Evolutionary conservation across 1,284 basidiomycete species (phyloP), one percentile per base, ranked within the genome.

Genomic region (Tetrapyrgos nigripes): DNA sequence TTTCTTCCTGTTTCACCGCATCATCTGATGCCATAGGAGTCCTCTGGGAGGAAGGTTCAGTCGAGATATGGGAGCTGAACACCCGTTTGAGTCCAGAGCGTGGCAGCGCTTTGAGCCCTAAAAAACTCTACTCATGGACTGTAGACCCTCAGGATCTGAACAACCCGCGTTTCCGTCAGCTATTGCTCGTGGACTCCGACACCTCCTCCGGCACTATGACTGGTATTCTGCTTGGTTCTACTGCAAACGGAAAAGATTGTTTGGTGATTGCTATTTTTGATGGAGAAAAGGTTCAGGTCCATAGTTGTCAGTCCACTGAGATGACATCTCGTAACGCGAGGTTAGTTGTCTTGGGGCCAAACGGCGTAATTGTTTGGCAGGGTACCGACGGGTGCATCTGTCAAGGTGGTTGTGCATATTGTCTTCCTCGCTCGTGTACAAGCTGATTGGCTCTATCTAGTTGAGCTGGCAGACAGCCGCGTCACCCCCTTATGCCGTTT

Each of bases 11-110:
- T 2, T 87, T 94, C 61, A 87, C 89, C 0, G 62, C 81, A 1
- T 66, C 73, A 14, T 73, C 78, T 5, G 90, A 96, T 62, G 69
- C 83, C 1, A 71, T 97, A 1, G 88, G 85, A 4, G 71, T 88
- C 1, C 76, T 97, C 1, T 93, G 88, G 86, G 86, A 88, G 65
- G 72, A 71, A 14, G 87, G 88, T 0, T 72, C 76, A 31, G 70
- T 92, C 3, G 85, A 91, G 57, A 63, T 94, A 2, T 96, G 89
- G 85, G 77, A 85, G 40, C 77, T 96, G 27, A 77, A 81, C 37
- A 93, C 89, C 0, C 81, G 86, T 9, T 74, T 87, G 21, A 80
- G 80, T 4, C 80, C 85, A n/a, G 86, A 86, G 3, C 82, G 80
- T 0, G 85, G 80, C n/a, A 88, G 88, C 63, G 76, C 81, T 5